Percentiles rank a stretch among this genome's conserved stretches.
Conservation (phyloP, 768 basidiomycete species). For the Mycena alexandri region DNA sequence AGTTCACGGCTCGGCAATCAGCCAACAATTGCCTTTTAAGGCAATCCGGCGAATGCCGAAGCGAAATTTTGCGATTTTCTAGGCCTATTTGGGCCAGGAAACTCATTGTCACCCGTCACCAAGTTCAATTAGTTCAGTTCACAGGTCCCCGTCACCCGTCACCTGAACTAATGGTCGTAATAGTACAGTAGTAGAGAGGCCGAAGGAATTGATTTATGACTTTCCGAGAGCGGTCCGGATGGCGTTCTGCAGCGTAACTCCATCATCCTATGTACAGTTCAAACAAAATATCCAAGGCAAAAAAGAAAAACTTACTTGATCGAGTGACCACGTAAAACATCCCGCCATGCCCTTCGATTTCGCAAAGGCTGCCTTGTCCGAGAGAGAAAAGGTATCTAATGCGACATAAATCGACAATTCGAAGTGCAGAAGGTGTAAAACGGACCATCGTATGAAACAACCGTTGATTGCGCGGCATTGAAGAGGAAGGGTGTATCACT, state of each 20-base stretch:
- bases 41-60: no score
- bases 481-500: constrained; percentile 74
- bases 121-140: no score
- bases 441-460: constrained; percentile 79
- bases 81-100: no score
- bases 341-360: constrained; percentile 64
- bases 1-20: no score
- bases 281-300: neutral
- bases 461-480: constrained; percentile 57
- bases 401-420: neutral
- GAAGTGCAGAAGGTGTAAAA: constrained; percentile 27
- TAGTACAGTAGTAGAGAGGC: no score
- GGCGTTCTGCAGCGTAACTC: constrained; percentile 47
- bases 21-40: no score
- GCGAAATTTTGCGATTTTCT: no score
- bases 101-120: no score
- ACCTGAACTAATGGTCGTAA: no score
- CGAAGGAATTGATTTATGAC: neutral
- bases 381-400: constrained; percentile 55
- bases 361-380: constrained; percentile 71
- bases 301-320: constrained; percentile 44
- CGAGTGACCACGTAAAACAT: constrained; percentile 66
- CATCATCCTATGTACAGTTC: constrained; percentile 15
- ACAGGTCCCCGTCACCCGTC: no score
- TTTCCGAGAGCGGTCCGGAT: constrained; percentile 29